Evolutionary conservation across 345 rosid genomes (phyloP), one percentile per base, ranked within the genome.

Genomic region (Hibiscus mutabilis): DNA sequence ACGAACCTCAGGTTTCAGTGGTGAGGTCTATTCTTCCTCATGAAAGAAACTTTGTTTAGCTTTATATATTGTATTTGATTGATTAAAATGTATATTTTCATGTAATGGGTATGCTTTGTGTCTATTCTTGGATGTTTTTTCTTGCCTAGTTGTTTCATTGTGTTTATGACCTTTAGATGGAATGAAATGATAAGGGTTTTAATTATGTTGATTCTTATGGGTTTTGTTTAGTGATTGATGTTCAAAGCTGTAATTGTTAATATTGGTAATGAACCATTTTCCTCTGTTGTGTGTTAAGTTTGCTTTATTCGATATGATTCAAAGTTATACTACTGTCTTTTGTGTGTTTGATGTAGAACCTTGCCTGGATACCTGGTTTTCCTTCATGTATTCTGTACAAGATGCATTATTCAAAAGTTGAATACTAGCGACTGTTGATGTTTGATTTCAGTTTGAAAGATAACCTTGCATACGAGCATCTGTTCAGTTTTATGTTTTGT

Each of bases 1-100:
- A 85, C 84, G 83, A 58, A 22, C 55, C 46, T 77, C 92, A 1
- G 86, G 79, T 3, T 82, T 89, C 60, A 80, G 79, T 71, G 88
- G 86, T 85, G 80, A 75, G 73, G 55, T 60, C 46, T 21, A 49
- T 49, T 69, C 60, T 60, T 75, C 60, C 14, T 75, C 70, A 9
- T 66, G 6, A 16, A 8, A 66, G 27, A 13, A 16, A 31, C 68
- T 68, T 11, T 11, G 27, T 21, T 72, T 66, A 47, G 65, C 62
- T 73, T 65, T 69, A 57, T 42, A 6, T 58, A 14, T 21, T 1
- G n/a, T 37, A 5, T 42, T 37, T 37, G 63, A 37, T 69, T 35
- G 19, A 31, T 37, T 40, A 37, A 37, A 69, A 52, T 52, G 47
- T 56, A 18, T 35, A 35, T 69, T 56, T 56, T 68, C 63, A 13